phyloP scores from a whole-genome alignment of 768 basidiomycete species.

The Astraeus odoratus region DNA sequence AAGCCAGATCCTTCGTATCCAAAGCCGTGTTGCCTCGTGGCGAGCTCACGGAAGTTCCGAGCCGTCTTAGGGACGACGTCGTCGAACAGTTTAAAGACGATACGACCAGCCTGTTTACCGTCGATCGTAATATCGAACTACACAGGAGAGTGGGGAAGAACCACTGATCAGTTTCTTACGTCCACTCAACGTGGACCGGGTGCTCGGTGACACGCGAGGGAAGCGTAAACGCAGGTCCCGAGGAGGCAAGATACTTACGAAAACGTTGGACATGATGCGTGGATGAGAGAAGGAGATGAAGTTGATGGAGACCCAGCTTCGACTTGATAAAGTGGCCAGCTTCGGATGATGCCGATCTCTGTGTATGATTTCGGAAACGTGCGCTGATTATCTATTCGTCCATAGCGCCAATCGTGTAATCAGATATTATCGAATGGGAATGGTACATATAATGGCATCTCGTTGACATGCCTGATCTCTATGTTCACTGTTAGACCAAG shows the following conservation, averaged over 20 bases:
- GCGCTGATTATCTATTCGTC: conserved; percentile 10
- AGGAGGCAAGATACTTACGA: conserved; percentile 7
- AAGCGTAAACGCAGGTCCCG: neutral
- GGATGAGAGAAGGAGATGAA: conserved; percentile 3
- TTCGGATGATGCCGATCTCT: conserved; percentile 16
- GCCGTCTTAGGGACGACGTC: conserved; percentile 68
- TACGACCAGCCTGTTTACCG: conserved; percentile 38
- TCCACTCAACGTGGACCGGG: neutral
- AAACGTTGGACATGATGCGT: conserved; percentile 14
- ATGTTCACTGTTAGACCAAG: too few species aligned
- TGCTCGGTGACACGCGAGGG: neutral
- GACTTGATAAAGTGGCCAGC: conserved; percentile 8
- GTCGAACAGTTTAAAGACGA: conserved; percentile 86
- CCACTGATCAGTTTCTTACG: neutral
- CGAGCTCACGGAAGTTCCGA: conserved; percentile 84
- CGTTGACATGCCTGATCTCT: too few species aligned
- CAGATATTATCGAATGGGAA: too few species aligned
- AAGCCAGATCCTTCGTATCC: conserved; percentile 65
- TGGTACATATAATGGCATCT: too few species aligned
- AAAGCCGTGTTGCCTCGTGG: conserved; percentile 65
- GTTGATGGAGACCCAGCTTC: neutral
- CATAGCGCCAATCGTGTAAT: too few species aligned
- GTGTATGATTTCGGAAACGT: conserved; percentile 13
- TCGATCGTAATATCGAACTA: conserved; percentile 65
- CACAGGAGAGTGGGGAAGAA: neutral